phyloP scores from a whole-genome alignment of 2,329 filamentous ascomycete species.

The Paracorniculantispora psalliotae region DNA sequence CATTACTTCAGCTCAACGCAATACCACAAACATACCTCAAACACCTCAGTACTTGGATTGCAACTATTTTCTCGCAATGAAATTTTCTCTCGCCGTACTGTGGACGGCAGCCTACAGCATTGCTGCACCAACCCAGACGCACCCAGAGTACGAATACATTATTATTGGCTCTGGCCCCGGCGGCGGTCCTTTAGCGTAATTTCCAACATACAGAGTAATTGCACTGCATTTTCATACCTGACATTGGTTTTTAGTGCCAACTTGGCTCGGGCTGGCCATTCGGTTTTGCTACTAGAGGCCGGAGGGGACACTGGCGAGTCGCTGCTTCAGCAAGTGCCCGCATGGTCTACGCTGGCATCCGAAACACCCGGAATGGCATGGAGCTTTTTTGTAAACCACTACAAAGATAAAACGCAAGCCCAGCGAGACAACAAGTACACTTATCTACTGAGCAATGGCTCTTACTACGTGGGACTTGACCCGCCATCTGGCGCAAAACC shows the following conservation, averaged over 20 bases:
- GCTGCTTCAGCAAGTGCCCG: conserved; percentile 15
- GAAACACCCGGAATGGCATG: conserved; percentile 31
- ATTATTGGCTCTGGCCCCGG: conserved; percentile 53
- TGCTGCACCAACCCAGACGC: background rate
- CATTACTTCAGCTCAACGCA: background rate
- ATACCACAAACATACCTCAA: background rate
- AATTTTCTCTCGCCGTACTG: background rate
- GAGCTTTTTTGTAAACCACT: background rate
- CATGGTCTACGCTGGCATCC: conserved; percentile 13
- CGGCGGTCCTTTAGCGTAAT: conserved; percentile 44
- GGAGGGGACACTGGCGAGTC: conserved; percentile 45
- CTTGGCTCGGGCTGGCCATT: conserved; percentile 50
- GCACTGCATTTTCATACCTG: background rate
- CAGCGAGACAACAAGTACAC: background rate
- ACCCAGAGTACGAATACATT: conserved; percentile 49
- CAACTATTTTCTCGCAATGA: background rate
- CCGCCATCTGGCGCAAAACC: background rate
- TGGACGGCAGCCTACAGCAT: background rate
- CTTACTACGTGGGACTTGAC: background rate
- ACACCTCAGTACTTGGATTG: background rate
- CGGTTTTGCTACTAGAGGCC: conserved; percentile 52
- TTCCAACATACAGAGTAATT: background rate
- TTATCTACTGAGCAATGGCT: background rate
- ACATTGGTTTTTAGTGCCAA: conserved; percentile 30
- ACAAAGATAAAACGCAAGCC: background rate